Conservation (phyloP, 495 filamentous ascomycete genomes). For the Wilcoxina mikolae region DNA sequence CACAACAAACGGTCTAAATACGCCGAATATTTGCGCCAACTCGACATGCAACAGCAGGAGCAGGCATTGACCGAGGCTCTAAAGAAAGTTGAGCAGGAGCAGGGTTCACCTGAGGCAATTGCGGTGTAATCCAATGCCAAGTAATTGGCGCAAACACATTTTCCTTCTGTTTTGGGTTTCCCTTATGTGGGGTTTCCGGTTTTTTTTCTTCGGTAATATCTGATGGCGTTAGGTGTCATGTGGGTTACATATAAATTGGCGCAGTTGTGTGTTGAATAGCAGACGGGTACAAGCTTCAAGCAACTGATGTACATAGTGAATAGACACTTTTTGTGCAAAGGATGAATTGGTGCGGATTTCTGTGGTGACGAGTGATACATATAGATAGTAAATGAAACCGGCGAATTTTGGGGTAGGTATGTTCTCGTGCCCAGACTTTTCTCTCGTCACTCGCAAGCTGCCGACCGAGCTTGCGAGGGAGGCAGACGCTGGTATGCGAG, state of each 20-base stretch:
- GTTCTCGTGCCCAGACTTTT: too few species aligned
- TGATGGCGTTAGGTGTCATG: neutral
- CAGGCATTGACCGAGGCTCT: slow-evolving; percentile 35
- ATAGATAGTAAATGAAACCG: too few species aligned
- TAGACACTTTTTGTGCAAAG: too few species aligned
- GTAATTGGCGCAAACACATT: neutral
- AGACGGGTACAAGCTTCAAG: neutral
- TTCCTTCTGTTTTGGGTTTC: neutral
- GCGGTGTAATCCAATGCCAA: too few species aligned
- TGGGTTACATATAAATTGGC: neutral
- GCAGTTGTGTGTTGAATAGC: neutral
- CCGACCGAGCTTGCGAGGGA: too few species aligned
- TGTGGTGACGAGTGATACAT: too few species aligned
- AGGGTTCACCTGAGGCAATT: slow-evolving; percentile 5
- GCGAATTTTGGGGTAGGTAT: too few species aligned
- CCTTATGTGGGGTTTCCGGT: slow-evolving; percentile 2
- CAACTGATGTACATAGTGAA: neutral
- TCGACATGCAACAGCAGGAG: slow-evolving; percentile 58
- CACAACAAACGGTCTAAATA: slow-evolving; percentile 93
- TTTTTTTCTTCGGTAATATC: neutral
- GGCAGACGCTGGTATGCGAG: too few species aligned
- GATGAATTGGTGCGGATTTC: too few species aligned
- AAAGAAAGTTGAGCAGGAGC: slow-evolving; percentile 28
- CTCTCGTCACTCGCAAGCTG: too few species aligned
- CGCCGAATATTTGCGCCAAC: slow-evolving; percentile 61